Evolutionary conservation across 2,329 filamentous ascomycete genomes (phyloP).

Genomic region (Clonostachys rhizophaga): DNA sequence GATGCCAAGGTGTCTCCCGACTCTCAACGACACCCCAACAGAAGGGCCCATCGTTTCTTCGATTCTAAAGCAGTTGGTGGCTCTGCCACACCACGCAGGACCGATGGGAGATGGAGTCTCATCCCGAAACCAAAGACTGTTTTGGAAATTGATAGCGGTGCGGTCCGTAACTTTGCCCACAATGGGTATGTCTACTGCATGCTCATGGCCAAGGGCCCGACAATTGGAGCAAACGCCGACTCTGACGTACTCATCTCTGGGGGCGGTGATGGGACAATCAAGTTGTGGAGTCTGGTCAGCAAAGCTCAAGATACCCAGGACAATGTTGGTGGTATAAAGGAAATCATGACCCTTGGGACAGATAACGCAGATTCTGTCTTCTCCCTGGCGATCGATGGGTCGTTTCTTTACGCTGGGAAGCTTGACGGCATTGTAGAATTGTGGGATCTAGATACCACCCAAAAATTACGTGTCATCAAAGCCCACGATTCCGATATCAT

Average conservation of each 20-base stretch:
- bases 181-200: constrained; percentile 97
- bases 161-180: constrained; percentile 86
- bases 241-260: constrained; percentile 85
- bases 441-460: constrained; percentile 93
- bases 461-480: constrained; percentile 83
- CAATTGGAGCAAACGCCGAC: constrained; percentile 62
- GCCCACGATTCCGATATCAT: constrained; percentile 79
- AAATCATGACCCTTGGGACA: constrained; percentile 61
- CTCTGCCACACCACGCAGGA: constrained; percentile 68
- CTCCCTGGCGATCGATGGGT: constrained; percentile 81
- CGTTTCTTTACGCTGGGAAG: constrained; percentile 88
- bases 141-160: constrained; percentile 75
- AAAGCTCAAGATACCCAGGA: constrained; percentile 22
- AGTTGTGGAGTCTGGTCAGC: constrained; percentile 72
- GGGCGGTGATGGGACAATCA: constrained; percentile 89
- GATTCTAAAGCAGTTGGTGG: constrained; percentile 86
- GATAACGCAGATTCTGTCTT: constrained; percentile 63
- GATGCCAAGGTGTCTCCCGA: constrained; percentile 54
- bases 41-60: constrained; percentile 83
- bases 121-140: constrained; percentile 52
- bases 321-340: constrained; percentile 56
- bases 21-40: constrained; percentile 66
- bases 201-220: constrained; percentile 72
- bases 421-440: constrained; percentile 85
- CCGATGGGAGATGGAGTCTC: constrained; percentile 49